Conservation (phyloP, 257 asterid genomes). For the Buddleja alternifolia region DNA sequence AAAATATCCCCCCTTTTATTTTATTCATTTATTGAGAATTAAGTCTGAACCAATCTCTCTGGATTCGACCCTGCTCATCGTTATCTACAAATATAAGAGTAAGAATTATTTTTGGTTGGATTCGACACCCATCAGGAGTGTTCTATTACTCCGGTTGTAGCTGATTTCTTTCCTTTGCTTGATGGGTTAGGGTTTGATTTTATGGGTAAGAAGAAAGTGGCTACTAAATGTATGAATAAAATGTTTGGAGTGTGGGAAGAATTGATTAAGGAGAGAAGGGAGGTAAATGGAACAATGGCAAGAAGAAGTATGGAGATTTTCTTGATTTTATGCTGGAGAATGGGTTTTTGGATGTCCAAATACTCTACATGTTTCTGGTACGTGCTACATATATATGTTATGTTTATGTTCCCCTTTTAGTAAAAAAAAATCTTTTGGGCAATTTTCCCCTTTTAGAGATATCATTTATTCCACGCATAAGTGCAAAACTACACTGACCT, state of each 20-base stretch:
- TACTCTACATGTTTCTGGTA: slow-evolving; percentile 46
- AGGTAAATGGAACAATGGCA: background rate
- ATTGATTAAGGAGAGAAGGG: slow-evolving; percentile 35
- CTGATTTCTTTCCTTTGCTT: slow-evolving; percentile 42
- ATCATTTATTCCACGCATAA: no score
- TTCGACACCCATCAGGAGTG: no score
- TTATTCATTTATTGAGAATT: no score
- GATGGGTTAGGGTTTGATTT: slow-evolving; percentile 32
- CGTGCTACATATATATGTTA: no score
- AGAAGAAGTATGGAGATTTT: slow-evolving; percentile 27
- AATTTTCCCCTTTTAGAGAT: no score
- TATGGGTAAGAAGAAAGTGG: slow-evolving; percentile 19
- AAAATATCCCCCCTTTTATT: no score
- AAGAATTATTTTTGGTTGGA: no score
- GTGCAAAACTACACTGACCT: no score
- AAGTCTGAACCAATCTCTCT: no score
- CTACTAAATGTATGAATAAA: slow-evolving; percentile 28
- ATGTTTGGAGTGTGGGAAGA: slow-evolving; percentile 38
- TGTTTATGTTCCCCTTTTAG: background rate
- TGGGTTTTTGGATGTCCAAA: slow-evolving; percentile 35
- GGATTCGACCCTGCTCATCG: no score
- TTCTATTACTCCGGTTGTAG: slow-evolving; percentile 44
- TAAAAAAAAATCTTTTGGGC: slow-evolving; percentile 41
- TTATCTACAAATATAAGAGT: no score
- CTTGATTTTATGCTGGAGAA: slow-evolving; percentile 39